A percentile compares a stretch with the other conserved stretches of the same genome.
phyloP scores from a whole-genome alignment of 805 yeast genomes.

The Hanseniaspora lachancei region DNA sequence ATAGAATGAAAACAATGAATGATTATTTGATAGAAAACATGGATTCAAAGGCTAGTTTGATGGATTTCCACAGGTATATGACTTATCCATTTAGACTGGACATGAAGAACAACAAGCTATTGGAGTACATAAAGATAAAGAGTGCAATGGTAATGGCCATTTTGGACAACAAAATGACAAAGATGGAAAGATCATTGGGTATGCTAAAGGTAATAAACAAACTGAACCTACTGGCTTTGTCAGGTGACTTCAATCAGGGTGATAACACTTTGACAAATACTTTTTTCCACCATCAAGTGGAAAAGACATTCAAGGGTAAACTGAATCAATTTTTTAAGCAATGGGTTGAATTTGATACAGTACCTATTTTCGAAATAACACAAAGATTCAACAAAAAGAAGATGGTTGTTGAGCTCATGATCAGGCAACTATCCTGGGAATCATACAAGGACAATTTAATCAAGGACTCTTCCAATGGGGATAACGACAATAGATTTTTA shows the following conservation, averaged over 20 bases:
- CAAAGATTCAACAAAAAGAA: conserved; percentile 89
- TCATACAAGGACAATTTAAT: conserved; percentile 27
- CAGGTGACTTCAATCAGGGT: conserved; percentile 66
- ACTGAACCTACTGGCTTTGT: conserved; percentile 84
- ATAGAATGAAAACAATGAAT: conserved; percentile 47
- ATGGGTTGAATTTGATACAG: conserved; percentile 85
- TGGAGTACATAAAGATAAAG: conserved; percentile 60
- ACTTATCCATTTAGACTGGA: conserved; percentile 42
- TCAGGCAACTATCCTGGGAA: conserved; percentile 72
- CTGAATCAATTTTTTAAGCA: conserved; percentile 76
- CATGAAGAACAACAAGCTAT: conserved; percentile 33
- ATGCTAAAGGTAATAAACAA: conserved; percentile 83
- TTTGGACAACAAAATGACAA: conserved; percentile 84
- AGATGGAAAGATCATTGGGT: conserved; percentile 89
- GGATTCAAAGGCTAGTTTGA: conserved; percentile 56
- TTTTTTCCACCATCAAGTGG: conserved; percentile 76
- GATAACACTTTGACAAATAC: conserved; percentile 3
- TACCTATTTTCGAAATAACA: conserved; percentile 75
- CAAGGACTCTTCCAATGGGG: conserved; percentile 18
- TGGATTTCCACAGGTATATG: conserved; percentile 29
- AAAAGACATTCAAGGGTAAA: conserved; percentile 77
- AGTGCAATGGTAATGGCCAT: conserved; percentile 78
- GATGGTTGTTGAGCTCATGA: conserved; percentile 87
- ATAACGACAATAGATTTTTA: not conserved
- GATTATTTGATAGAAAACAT: conserved; percentile 63